A percentile compares a stretch with the other conserved stretches of the same genome.
Evolutionary conservation across 1,139 yeast genomes (phyloP).

Genomic region (Eremothecium coryli): DNA sequence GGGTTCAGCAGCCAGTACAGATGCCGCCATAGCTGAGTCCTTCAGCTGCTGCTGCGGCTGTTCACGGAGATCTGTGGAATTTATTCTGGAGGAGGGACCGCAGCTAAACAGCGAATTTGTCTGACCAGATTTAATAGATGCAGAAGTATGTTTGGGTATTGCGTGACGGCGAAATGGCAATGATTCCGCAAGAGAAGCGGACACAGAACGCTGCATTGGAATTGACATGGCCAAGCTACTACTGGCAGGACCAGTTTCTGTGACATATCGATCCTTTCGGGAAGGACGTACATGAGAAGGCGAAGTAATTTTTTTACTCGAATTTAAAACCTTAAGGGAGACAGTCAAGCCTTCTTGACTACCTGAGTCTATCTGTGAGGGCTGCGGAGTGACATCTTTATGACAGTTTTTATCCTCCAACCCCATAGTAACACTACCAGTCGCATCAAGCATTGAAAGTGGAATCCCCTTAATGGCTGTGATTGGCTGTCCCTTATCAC

Average conservation of each 20-base stretch:
- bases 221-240: neutral
- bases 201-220: conserved; percentile 11
- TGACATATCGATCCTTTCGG: neutral
- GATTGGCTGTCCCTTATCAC: conserved; percentile 18
- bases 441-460: conserved; percentile 67
- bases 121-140: conserved; percentile 10
- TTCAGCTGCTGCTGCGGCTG: neutral
- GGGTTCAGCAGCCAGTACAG: neutral
- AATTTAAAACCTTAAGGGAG: neutral
- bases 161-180: conserved; percentile 5
- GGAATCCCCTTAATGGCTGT: conserved; percentile 65
- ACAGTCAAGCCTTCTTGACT: neutral
- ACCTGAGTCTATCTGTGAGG: neutral
- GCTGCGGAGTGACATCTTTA: neutral
- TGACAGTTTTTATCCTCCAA: neutral
- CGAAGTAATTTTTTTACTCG: too few relatives aligned
- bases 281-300: neutral
- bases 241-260: neutral
- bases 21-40: neutral
- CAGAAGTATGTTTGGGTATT: conserved; percentile 6
- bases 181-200: conserved; percentile 9
- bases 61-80: neutral
- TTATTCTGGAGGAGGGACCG: neutral
- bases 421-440: conserved; percentile 47
- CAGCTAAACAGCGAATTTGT: conserved; percentile 17